phyloP scores from a whole-genome alignment of 2,329 filamentous ascomycete genomes.

The Penicillium glabrum region DNA sequence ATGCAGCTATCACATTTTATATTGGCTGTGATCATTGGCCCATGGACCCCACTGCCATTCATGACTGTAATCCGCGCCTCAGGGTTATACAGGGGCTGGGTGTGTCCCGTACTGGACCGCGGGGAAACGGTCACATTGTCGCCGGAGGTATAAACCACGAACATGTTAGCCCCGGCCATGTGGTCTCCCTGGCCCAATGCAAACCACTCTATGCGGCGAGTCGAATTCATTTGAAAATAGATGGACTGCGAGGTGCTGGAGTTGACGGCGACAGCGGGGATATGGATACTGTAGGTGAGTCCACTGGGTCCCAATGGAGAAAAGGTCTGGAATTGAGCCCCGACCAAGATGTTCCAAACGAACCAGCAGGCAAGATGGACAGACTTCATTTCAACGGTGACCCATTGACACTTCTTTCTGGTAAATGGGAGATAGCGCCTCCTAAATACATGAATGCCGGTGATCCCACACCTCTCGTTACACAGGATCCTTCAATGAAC shows the following conservation, averaged over 20 bases:
- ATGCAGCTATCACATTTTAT: conserved; percentile 42
- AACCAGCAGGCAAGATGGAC: neutral
- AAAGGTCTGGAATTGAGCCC: conserved; percentile 17
- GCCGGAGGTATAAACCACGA: conserved; percentile 55
- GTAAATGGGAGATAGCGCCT: neutral
- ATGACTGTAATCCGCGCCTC: conserved; percentile 54
- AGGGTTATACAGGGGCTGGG: conserved; percentile 49
- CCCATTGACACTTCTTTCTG: neutral
- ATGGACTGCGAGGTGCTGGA: conserved; percentile 55
- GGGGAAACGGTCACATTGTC: conserved; percentile 62
- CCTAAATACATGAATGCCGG: neutral
- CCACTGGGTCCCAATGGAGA: conserved; percentile 11
- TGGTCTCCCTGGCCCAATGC: conserved; percentile 55
- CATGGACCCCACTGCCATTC: conserved; percentile 57
- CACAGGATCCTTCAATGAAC: neutral
- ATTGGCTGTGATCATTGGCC: conserved; percentile 60
- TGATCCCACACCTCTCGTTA: neutral
- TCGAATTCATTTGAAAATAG: conserved; percentile 58
- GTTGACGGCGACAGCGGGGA: conserved; percentile 53
- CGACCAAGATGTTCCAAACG: conserved; percentile 2
- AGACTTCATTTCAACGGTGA: neutral
- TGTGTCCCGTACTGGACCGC: conserved; percentile 50
- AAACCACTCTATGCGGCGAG: conserved; percentile 55
- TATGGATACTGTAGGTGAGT: conserved; percentile 50
- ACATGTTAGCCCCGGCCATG: conserved; percentile 60